Conservation (phyloP, 2,329 filamentous ascomycete species). For the Rhynchosporium secalis region DNA sequence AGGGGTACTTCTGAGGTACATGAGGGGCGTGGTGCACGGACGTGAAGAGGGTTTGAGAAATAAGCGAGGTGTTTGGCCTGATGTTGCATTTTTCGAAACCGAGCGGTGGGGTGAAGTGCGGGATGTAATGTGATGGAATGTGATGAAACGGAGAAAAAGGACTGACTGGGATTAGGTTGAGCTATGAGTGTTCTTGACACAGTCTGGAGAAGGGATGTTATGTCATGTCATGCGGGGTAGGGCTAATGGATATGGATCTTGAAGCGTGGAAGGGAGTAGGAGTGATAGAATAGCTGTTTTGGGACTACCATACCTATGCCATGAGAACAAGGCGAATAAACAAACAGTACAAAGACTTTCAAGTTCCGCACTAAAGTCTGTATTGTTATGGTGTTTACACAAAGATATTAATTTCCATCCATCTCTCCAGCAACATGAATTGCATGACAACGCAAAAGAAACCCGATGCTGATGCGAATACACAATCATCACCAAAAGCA, state of each 20-base stretch:
- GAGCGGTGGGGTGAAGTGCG: too few species aligned
- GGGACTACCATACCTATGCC: not conserved
- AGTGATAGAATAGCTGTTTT: not conserved
- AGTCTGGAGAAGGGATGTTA: slow-evolving; percentile 4
- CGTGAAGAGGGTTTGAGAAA: not conserved
- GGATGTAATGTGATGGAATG: not conserved
- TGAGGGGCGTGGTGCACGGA: slow-evolving; percentile 6
- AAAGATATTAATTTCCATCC: not conserved
- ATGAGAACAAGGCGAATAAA: not conserved
- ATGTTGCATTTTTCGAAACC: not conserved
- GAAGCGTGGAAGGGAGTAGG: not conserved
- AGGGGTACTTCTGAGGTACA: slow-evolving; percentile 13
- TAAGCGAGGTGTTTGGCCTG: slow-evolving; percentile 1
- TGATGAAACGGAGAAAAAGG: not conserved
- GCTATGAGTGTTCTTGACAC: not conserved
- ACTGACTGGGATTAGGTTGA: not conserved
- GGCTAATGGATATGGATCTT: not conserved
- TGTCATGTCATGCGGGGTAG: not conserved
- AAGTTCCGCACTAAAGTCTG: not conserved
- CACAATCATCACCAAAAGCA: not conserved
- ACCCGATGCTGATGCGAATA: too few species aligned
- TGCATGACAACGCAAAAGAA: not conserved
- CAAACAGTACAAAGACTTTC: not conserved
- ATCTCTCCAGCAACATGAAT: not conserved
- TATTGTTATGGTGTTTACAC: not conserved